These are phyloP conservation scores for Fraxinus excelsior DNA, from an alignment of 257 asterid species.

Conservation along the genomic window DNA sequence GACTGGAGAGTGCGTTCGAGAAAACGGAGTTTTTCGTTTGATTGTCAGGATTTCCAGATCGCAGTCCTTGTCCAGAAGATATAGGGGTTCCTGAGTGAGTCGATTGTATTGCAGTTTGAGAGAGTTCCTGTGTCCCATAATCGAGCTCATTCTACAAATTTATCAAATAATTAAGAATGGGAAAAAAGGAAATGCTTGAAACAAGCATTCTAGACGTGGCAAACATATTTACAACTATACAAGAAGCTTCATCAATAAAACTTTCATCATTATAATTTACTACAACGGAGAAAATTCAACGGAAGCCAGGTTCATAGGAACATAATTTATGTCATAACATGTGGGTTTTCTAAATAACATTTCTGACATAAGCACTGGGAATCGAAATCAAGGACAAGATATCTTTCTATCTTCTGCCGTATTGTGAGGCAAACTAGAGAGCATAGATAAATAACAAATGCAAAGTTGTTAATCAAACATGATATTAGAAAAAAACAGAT, in stretches of 20 bases:
- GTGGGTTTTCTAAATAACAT: background rate
- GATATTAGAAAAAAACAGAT: background rate
- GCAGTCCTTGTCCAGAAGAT: constrained; percentile 50
- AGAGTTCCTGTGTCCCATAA: constrained; percentile 48
- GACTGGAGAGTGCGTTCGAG: constrained; percentile 75
- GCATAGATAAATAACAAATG: no score
- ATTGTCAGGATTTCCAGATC: constrained; percentile 28
- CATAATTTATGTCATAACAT: background rate
- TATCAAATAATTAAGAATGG: background rate
- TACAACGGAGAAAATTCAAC: background rate
- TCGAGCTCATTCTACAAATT: constrained; percentile 62
- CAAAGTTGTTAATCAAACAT: background rate
- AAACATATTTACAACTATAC: background rate
- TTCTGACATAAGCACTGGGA: background rate
- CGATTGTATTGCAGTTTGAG: constrained; percentile 35
- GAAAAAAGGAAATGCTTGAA: background rate
- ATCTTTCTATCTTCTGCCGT: background rate
- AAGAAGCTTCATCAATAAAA: background rate
- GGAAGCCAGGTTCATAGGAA: background rate
- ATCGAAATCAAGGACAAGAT: background rate
- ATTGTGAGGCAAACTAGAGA: background rate
- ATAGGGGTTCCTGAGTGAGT: constrained; percentile 40
- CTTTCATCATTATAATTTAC: background rate
- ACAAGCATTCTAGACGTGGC: background rate
- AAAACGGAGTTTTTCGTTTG: constrained; percentile 34